A percentile compares a stretch with the other conserved stretches of the same genome.
phyloP scores from a whole-genome alignment of 139 green algal genomes.

The Chlorella sp. region DNA sequence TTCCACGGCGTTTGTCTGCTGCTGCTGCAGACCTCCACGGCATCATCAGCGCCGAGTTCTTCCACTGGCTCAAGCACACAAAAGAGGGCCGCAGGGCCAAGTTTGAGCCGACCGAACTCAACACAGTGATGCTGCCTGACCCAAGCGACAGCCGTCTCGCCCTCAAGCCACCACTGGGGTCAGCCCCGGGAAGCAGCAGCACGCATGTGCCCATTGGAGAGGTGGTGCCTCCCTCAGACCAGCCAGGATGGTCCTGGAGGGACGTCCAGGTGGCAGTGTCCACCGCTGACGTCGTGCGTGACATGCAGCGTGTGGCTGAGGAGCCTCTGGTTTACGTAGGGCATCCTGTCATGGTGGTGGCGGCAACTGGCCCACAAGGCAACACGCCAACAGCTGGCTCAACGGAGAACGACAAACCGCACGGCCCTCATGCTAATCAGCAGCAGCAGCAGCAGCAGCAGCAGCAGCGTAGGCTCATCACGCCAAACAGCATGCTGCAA shows the following conservation, averaged over 20 bases:
- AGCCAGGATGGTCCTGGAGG: not conserved
- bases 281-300: not conserved
- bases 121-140: no score
- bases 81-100: not conserved
- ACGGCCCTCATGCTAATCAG: not conserved
- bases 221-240: no score
- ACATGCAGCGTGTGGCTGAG: not conserved
- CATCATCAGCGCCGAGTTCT: not conserved
- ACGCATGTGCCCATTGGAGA: no score
- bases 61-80: not conserved
- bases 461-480: not conserved
- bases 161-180: no score
- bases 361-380: no score
- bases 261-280: not conserved
- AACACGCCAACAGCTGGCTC: not conserved
- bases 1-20: not conserved
- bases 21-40: not conserved
- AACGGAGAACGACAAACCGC: not conserved
- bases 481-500: not conserved
- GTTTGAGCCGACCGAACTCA: not conserved
- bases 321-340: not conserved
- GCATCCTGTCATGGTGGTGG: not conserved
- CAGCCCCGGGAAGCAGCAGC: no score
- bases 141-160: no score
- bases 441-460: not conserved